Base-by-base conservation (phyloP, 1,284 basidiomycete genomes). In the Macrocybe sp. region DNA sequence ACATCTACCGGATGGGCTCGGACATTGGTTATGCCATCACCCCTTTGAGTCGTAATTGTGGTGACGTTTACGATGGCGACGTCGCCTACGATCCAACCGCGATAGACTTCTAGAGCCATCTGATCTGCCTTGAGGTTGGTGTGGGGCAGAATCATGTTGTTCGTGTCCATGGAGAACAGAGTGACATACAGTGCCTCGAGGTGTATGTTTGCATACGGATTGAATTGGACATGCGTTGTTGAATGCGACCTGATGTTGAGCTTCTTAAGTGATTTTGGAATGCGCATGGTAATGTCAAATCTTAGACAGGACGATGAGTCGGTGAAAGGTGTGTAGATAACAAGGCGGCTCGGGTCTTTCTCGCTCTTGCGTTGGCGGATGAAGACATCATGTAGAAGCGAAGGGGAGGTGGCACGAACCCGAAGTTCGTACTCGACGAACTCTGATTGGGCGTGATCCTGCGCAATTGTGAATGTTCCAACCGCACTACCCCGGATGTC, bases 81-180 rank as follows among this genome's bases (percentile, higher is more conserved):
- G 44, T 77, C 73, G 16, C 81, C 80, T n/a, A 78, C 75, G 46
- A 82, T 70, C 73, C 76, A 82, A n/a, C 79, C 80, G 41, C 72
- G 64, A 53, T 59, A 69, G 5, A 78, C 61, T 53, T 76, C 72
- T 29, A 81, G 59, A n/a, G 56, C 47, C 48, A 75, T 52, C n/a
- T 62, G 52, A 16, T 67, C 61, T 2, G 74, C 66, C 22, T 62
- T 65, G 44, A 81, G 53, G 48, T 66, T 61, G 45, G 65, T 57
- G 51, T 65, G 62, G 7, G 75, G 70, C 11, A 76, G 62, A 41
- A 82, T 65, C 56, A 81, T 64, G 62, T 73, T 79, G 43, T 61
- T 55, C 7, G 48, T 41, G 50, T 65, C 59, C 44, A 59, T 51
- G 6, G 60, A 49, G 54, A 64, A 74, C 52, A 78, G 63, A 3